Evolutionary conservation across 441 rosid species (phyloP), one percentile per base, ranked within the genome.

Genomic region (Bruguiera hainesii): DNA sequence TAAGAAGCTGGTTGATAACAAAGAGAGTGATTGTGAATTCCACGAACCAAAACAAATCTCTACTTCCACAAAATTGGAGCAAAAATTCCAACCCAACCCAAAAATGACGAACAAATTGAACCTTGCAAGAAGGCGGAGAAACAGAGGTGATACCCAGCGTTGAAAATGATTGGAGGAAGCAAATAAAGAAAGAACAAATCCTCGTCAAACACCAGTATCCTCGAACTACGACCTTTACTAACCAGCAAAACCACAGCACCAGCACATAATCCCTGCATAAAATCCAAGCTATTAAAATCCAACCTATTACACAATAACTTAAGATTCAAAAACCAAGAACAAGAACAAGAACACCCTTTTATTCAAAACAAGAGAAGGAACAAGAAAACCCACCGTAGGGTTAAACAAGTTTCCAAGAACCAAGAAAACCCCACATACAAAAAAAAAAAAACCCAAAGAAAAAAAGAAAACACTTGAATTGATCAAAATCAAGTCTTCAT

Each of bases 91-190:
- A 30, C 30, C 6, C 23, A 16, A 30, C 5, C 25, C 3, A 51
- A 61, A 19, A 16, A 23, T 6, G 37, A 51, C 29, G 16, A 61
- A 66, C 42, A 58, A 61, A 39, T 25, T 56, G 56, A 63, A 71
- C 4, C 29, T 51, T 16, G 66, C 18, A 21, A 19, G 37, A 39
- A 53, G 66, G 66, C 65, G 10, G 53, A 73, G 66, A 35, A 50
- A 65, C 50, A 31, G 53, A 60, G 37, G 68, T 39, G 72, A 68
- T 83, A 88, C 90, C 89, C 85, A 11, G 91, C 91, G 73, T 84
- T 86, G 81, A 86, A 88, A 68, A 88, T 88, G 68, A 88, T 86
- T 1, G 88, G 89, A 26, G 88, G 89, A 70, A 86, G 91, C 82
- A 83, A 75, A 71, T 79, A 86, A 58, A 88, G 85, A 80, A 88